phyloP scores from a whole-genome alignment of 2,329 filamentous ascomycete species.

The Nemania sp. region DNA sequence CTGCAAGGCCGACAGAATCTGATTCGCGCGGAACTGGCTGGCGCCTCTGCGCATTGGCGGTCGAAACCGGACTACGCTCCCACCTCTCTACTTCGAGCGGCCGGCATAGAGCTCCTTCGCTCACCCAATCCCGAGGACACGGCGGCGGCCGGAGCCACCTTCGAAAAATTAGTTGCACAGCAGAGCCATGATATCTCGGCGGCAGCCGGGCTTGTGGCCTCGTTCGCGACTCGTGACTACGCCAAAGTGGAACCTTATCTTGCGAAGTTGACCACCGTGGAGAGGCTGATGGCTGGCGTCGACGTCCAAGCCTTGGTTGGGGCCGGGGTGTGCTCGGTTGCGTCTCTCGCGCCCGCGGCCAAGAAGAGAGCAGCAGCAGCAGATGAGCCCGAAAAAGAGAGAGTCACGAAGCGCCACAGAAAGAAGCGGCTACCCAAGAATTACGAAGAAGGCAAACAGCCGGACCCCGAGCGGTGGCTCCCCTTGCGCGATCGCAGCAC shows the following conservation, averaged over 20 bases:
- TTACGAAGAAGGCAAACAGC: constrained; percentile 74
- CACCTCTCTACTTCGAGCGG: constrained; percentile 74
- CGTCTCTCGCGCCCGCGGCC: constrained; percentile 44
- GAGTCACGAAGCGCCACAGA: constrained; percentile 56
- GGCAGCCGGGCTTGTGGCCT: constrained; percentile 83
- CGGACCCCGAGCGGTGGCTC: constrained; percentile 91
- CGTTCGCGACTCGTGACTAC: constrained; percentile 67
- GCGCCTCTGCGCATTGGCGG: constrained; percentile 82
- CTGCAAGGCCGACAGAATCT: constrained; percentile 72
- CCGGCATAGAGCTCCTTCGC: constrained; percentile 79
- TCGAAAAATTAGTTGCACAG: constrained; percentile 68
- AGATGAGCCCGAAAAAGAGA: constrained; percentile 42
- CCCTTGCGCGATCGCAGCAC: constrained; percentile 85
- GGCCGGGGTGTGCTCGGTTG: constrained; percentile 63
- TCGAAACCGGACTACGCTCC: constrained; percentile 57
- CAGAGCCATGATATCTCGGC: constrained; percentile 70
- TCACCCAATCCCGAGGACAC: constrained; percentile 72
- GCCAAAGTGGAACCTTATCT: constrained; percentile 58
- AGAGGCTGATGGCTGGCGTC: constrained; percentile 62
- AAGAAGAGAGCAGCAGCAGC: constrained; percentile 55
- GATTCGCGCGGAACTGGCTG: constrained; percentile 73
- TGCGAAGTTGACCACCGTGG: constrained; percentile 62
- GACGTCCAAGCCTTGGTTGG: constrained; percentile 65
- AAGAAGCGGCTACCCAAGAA: constrained; percentile 68
- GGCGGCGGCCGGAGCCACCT: constrained; percentile 73